A percentile compares a stretch with the other conserved stretches of the same genome.
Conservation (phyloP, 2,329 filamentous ascomycete genomes). For the Fusarium euwallaceae region DNA sequence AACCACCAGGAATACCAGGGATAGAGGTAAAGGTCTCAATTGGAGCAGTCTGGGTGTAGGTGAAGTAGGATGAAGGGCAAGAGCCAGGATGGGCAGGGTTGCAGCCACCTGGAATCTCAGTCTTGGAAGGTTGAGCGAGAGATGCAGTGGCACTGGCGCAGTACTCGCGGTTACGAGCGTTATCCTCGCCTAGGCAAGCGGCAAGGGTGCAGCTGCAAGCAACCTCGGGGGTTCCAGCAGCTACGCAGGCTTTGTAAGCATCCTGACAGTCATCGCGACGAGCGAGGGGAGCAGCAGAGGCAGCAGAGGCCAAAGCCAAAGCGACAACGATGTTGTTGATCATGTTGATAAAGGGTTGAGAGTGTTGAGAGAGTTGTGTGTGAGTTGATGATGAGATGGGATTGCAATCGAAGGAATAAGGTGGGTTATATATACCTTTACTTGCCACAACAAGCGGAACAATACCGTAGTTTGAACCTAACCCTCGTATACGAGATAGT, state of each 20-base stretch:
- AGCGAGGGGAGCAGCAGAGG: conserved; percentile 12
- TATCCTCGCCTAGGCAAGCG: conserved; percentile 23
- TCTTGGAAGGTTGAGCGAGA: conserved; percentile 9
- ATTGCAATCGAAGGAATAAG: neutral
- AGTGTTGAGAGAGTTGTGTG: neutral
- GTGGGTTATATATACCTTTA: neutral
- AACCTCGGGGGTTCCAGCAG: conserved; percentile 16
- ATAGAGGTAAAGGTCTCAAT: conserved; percentile 8
- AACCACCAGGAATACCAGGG: conserved; percentile 16
- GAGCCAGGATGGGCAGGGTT: conserved; percentile 18
- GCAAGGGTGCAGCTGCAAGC: conserved; percentile 21
- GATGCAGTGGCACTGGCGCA: conserved; percentile 22
- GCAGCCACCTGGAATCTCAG: conserved; percentile 19
- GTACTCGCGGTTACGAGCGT: conserved; percentile 22
- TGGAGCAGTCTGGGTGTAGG: neutral
- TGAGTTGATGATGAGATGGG: neutral
- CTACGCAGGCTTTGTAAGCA: conserved; percentile 23
- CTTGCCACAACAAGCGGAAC: neutral
- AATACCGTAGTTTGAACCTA: neutral
- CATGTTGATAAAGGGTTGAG: conserved; percentile 13
- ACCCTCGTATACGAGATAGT: neutral
- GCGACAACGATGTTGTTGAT: conserved; percentile 19
- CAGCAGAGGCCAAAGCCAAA: conserved; percentile 17
- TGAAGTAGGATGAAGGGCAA: conserved; percentile 23
- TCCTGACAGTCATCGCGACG: conserved; percentile 19